Evolutionary conservation across 2,329 filamentous ascomycete genomes (phyloP), one percentile per base, ranked within the genome.

Genomic region (Nakataea oryzae): DNA sequence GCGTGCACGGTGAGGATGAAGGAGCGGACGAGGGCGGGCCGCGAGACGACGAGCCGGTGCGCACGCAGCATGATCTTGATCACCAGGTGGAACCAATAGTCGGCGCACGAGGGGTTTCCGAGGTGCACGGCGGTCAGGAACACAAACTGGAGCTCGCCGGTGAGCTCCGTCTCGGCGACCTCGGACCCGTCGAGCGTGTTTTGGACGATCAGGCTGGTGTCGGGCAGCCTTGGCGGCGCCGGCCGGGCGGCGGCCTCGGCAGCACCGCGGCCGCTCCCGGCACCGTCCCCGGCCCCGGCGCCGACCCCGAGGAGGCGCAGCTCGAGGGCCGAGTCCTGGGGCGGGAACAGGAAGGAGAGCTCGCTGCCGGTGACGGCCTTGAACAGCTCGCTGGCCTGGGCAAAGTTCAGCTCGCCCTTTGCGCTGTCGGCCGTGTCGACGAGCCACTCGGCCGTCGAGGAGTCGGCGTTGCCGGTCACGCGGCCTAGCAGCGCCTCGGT

Each of bases 111-210:
- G 55, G 81, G 73, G 69, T 86, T 87, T 54, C 81, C 79, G 1
- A 87, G 77, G 62, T 83, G 77, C 69, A 81, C 78, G 50, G 84
- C 84, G 0, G 79, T 80, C 5, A 87, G 67, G 66, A 81, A 87
- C 55, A 79, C 78, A 69, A 87, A 81, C 66, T 87, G 85, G 2
- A 87, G 70, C 68, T 88, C 85, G 58, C 83, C 85, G 6, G 84
- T 70, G 29, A 87, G 71, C 61, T 83, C 79, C 1, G 74, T 72
- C 34, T 75, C 74, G 0, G 62, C 64, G 12, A 73, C 28, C 7
- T 67, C 60, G 32, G 64, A n/a, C 1, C 59, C 62, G 0, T 67
- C 63, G 12, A 64, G 61, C 29, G 68, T 66, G n/a, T 71, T 64
- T 11, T 70, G 32, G 8, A 69, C 28, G 3, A 72, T 68, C 41